Evolutionary conservation across 106 monocot genomes (phyloP), one percentile per base, ranked within the genome.

Genomic region (Acorus gramineus): DNA sequence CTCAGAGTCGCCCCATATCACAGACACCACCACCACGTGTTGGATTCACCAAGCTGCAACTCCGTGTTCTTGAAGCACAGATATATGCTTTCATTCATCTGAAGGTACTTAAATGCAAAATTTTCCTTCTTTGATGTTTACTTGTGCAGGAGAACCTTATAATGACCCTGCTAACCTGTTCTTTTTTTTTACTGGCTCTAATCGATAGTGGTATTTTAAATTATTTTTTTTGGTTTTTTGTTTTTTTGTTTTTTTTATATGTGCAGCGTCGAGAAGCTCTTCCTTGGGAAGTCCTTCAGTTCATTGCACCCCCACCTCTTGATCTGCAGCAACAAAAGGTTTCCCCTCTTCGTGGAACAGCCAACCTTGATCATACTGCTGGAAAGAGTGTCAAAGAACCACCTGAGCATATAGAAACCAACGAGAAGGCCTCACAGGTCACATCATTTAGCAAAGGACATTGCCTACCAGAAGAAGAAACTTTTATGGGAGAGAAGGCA

Each of bases 1-100:
- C 73, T 66, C 72, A 68, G 45, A 50, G 70, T 68, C 69, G 70
- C 53, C 14, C 62, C 28, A 28, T 28, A 52, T n/a, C 46, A 42
- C 78, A 78, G 53, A 53, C 65, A 42, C 72, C 64, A 53, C 64
- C 76, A 8, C 78, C 74, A 63, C 66, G 6, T 28, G 28, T 28
- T 75, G 88, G 88, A 11, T 98, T 98, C 73, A 92, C 92, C 3
- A 89, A 92, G 71, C 80, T 83, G 14, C 98, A 98, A 57, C 81
- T 92, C 75, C 79, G 84, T 79, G 92, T 98, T 71, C 85, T 92
- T 6, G 92, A 98, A 81, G 98, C 92, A 66, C 98, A 98, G 66
- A 92, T 98, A 73, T 76, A 89, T 65, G 98, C 98, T 61, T 98
- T 98, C 71, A 78, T 88, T 66, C 81, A 88, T 65, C 44, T 92